Evolutionary conservation across 140 eudicot species (phyloP).

Genomic region (Flaveria floridana): DNA sequence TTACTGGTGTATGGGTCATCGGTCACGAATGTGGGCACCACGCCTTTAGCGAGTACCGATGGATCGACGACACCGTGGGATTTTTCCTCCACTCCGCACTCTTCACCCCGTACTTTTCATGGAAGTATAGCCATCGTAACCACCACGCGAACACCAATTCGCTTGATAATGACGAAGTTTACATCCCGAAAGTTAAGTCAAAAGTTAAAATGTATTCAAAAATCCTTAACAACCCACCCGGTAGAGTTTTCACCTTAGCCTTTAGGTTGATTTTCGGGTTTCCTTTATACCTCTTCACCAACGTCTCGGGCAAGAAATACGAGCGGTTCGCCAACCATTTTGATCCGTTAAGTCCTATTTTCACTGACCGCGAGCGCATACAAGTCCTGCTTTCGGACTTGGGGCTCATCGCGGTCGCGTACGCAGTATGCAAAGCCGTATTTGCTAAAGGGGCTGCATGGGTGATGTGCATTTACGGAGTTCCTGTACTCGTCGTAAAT

Average conservation of each 20-base stretch:
- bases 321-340: conserved; percentile 38
- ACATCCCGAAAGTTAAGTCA: conserved; percentile 32
- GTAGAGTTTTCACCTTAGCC: conserved; percentile 33
- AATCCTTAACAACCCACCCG: conserved; percentile 42
- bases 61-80: conserved; percentile 28
- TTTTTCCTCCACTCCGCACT: conserved; percentile 37
- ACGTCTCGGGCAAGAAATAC: conserved; percentile 37
- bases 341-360: conserved; percentile 41
- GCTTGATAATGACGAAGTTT: conserved; percentile 19
- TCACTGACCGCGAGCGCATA: conserved; percentile 29
- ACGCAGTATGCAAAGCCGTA: conserved; percentile 22
- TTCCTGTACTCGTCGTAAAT: conserved; percentile 34
- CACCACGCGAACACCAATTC: conserved; percentile 37
- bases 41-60: conserved; percentile 29
- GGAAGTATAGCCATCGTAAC: conserved; percentile 44
- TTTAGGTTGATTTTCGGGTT: conserved; percentile 30
- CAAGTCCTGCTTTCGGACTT: conserved; percentile 36
- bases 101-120: conserved; percentile 38
- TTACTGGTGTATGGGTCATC: conserved; percentile 42
- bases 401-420: conserved; percentile 29
- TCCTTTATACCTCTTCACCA: conserved; percentile 39
- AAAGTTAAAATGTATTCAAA: conserved; percentile 22
- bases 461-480: conserved; percentile 37
- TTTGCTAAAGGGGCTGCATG: conserved; percentile 38
- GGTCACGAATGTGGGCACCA: conserved; percentile 33